Evolutionary conservation across 208 protist species (phyloP).

Genomic region (Crithidia mellificae): DNA sequence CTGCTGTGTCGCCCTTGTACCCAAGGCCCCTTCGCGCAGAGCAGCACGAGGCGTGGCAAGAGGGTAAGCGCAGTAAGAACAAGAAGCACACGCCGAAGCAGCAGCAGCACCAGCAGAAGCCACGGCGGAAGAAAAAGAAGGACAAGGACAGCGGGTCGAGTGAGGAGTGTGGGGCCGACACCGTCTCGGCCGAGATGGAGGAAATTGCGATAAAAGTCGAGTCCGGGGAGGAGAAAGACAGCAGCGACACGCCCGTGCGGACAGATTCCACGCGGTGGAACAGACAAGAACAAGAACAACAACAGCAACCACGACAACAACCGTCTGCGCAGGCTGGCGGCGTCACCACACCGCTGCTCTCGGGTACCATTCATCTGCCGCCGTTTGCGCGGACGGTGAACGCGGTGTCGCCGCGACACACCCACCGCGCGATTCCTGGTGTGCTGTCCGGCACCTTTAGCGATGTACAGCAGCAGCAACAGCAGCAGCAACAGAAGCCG

Average conservation of each 20-base stretch:
- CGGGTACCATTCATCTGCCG: not conserved
- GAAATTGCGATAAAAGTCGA: too few species aligned
- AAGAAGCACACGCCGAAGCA: too few species aligned
- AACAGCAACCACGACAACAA: too few species aligned
- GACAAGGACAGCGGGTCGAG: constrained; percentile 2
- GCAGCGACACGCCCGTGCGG: not conserved
- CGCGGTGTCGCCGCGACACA: not conserved
- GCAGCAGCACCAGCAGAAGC: too few species aligned
- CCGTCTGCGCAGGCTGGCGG: too few species aligned
- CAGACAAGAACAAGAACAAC: too few species aligned
- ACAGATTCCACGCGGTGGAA: too few species aligned
- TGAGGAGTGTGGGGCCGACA: not conserved
- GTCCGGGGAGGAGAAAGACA: not conserved
- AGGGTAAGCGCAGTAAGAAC: not conserved
- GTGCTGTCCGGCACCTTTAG: not conserved
- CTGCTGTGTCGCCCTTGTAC: not conserved
- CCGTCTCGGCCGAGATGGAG: not conserved
- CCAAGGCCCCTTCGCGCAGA: not conserved
- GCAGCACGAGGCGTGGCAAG: not conserved
- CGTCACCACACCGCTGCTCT: constrained; percentile 7
- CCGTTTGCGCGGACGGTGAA: not conserved
- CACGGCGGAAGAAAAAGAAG: not conserved
- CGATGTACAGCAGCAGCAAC: not conserved
- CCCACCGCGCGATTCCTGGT: not conserved
- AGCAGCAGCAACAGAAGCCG: not conserved